A percentile compares a stretch with the other conserved stretches of the same genome.
Evolutionary conservation across 2,329 filamentous ascomycete species (phyloP).

Genomic region (Aspergillus ochraceus): DNA sequence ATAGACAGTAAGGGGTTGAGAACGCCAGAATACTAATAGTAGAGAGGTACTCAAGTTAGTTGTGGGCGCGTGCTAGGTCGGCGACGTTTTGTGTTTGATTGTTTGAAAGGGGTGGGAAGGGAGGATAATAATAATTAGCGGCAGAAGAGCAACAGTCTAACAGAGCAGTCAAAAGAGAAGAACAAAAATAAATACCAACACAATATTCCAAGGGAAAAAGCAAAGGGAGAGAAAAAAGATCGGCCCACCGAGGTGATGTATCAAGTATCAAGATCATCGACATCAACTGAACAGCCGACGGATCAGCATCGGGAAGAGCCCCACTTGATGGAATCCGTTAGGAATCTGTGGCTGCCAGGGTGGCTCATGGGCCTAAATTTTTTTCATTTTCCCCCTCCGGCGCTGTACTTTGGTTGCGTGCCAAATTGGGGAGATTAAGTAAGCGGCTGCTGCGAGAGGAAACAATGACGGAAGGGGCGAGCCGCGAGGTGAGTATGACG

Average conservation of each 20-base stretch:
- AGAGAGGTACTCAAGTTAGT: background rate
- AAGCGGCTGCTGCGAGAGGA: constrained; percentile 10
- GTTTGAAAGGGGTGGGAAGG: constrained; percentile 6
- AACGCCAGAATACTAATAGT: background rate
- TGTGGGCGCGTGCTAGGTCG: background rate
- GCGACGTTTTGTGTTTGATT: constrained; percentile 1
- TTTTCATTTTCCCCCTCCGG: background rate
- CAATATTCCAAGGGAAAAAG: background rate
- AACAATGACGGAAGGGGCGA: constrained; percentile 22
- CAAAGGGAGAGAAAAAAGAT: constrained; percentile 13
- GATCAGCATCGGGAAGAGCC: constrained; percentile 24
- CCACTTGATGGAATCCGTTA: constrained; percentile 24
- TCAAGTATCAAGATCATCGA: constrained; percentile 23
- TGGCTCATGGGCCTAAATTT: constrained; percentile 14
- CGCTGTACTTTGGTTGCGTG: background rate
- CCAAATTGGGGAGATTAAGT: constrained; percentile 7
- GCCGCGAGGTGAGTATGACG: too few species aligned
- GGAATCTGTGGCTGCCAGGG: constrained; percentile 18
- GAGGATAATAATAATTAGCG: background rate
- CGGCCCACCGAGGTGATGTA: constrained; percentile 25
- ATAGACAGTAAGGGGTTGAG: background rate
- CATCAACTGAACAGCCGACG: constrained; percentile 22
- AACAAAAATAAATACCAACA: background rate
- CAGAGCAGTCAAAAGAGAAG: background rate
- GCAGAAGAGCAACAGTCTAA: background rate